Conservation (phyloP, 768 basidiomycete species). For the Termitomyces heimii region DNA sequence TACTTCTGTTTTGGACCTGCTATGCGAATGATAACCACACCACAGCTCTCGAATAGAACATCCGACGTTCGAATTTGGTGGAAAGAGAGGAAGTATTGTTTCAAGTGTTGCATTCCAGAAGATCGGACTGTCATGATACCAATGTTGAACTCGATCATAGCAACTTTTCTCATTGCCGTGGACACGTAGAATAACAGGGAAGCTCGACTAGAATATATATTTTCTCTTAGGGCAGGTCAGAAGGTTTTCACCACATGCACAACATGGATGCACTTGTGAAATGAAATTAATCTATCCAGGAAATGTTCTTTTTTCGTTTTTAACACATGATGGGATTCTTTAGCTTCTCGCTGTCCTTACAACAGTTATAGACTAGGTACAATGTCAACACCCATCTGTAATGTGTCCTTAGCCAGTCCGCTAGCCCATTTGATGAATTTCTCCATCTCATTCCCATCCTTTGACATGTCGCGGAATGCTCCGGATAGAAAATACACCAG, state of each 20-base stretch:
- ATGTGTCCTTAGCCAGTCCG: conserved; percentile 60
- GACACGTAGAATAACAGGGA: neutral
- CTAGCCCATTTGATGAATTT: conserved; percentile 63
- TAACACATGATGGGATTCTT: neutral
- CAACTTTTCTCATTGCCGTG: neutral
- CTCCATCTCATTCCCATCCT: conserved; percentile 25
- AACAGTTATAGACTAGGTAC: conserved; percentile 26
- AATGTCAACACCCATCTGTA: conserved; percentile 59
- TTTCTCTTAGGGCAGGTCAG: neutral
- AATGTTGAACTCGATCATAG: neutral
- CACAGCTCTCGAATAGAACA: conserved; percentile 68
- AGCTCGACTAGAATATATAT: neutral
- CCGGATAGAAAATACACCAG: conserved; percentile 63
- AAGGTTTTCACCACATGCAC: neutral
- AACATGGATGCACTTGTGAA: neutral
- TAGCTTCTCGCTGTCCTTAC: neutral
- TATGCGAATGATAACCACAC: neutral
- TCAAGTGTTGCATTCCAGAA: conserved; percentile 70
- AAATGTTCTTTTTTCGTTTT: neutral
- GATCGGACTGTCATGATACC: conserved; percentile 2
- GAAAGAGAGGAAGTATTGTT: conserved; percentile 64
- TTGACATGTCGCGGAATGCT: conserved; percentile 26
- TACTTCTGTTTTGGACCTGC: neutral
- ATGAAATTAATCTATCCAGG: neutral
- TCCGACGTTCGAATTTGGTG: conserved; percentile 71